phyloP scores from a whole-genome alignment of 2,329 filamentous ascomycete genomes.

The Thelonectria blattea region DNA sequence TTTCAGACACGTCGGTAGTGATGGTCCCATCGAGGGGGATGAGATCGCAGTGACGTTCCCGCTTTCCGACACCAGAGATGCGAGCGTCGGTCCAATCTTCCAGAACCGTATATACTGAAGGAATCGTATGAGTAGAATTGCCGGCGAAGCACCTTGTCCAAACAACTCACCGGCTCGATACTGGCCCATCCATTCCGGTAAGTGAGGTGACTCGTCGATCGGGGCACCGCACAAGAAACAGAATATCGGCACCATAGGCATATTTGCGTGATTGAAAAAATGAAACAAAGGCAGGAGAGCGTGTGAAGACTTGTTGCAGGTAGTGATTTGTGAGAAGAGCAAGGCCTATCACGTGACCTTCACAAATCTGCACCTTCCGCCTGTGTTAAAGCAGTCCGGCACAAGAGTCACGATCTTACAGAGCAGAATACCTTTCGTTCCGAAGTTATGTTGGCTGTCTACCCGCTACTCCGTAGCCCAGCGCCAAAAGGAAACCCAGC shows the following conservation, averaged over 20 bases:
- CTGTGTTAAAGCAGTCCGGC: no score
- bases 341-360: no score
- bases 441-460: no score
- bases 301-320: no score
- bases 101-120: conserved; percentile 8
- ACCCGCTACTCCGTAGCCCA: no score
- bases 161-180: conserved; percentile 7
- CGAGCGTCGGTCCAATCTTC: conserved; percentile 7
- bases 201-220: conserved; percentile 3
- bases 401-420: no score
- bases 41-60: neutral
- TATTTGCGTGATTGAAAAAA: neutral
- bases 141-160: no score
- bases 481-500: no score
- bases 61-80: conserved; percentile 8
- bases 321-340: no score
- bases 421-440: no score
- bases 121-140: neutral
- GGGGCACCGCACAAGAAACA: conserved; percentile 12
- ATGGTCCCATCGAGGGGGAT: conserved; percentile 14
- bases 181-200: conserved; percentile 12
- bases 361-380: no score
- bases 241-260: neutral
- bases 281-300: no score
- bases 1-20: conserved; percentile 10